Base-by-base conservation (phyloP, 2,329 filamentous ascomycete genomes). In the Hypoxylon rubiginosum region DNA sequence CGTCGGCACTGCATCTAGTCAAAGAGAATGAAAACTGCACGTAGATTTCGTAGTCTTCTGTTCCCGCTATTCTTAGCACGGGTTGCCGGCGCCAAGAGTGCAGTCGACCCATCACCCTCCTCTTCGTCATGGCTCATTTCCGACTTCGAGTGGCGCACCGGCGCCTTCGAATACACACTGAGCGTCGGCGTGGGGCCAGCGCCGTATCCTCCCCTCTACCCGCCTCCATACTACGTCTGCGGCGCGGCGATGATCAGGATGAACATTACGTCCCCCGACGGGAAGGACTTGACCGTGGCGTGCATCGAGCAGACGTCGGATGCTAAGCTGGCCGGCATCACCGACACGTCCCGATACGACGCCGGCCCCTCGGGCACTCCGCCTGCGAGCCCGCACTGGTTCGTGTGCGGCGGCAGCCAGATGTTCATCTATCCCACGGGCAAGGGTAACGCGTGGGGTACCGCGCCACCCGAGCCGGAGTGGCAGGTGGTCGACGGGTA, bases 251-350 rank as follows among this genome's bases (percentile, higher is more conserved):
- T 43, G 39, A 19, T 43, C 6, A 19, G 39, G 39, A 43, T 43
- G 39, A 43, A 43, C n/a, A 43, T 43, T 7, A 43, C 39, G 39
- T 43, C n/a, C 39, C n/a, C 39, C n/a, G 39, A 43, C n/a, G n/a
- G 39, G 17, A 6, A n/a, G 39, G 17, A 19, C 39, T 19, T 43
- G n/a, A 43, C 39, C 3, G n/a, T 43, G n/a, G n/a, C n/a, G 39
- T 43, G 39, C n/a, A 19, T 43, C 39, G 39, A 43, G 39, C 39
- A 43, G 10, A 43, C 39, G 39, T 43, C n/a, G n/a, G 39, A 43
- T n/a, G 39, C 39, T 10, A 43, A 19, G 39, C 39, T 43, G 6
- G 15, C 39, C n/a, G 19, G 19, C 39, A 19, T 43, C 39, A 43
- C 15, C n/a, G 39, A 43, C n/a, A 17, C 8, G 39, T 17, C 39